Evolutionary conservation across 768 basidiomycete species (phyloP).

Genomic region (Pisolithus microcarpus): DNA sequence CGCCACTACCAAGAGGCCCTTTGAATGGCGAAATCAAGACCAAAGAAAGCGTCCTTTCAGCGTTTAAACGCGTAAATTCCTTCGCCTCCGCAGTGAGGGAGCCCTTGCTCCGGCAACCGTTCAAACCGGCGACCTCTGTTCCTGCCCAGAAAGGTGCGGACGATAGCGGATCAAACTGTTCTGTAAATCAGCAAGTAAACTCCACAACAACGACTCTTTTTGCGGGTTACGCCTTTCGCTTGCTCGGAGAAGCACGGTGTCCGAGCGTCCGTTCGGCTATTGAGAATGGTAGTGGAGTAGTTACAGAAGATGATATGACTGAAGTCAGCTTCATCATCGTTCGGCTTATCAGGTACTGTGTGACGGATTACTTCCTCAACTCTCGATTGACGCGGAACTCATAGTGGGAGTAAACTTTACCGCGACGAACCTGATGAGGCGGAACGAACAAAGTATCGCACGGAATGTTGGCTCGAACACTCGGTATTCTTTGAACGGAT

Average conservation of each 20-base stretch:
- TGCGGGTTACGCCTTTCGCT: constrained; percentile 46
- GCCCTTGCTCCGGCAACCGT: constrained; percentile 33
- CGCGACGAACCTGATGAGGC: constrained; percentile 44
- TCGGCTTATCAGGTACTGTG: constrained; percentile 61
- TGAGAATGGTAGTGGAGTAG: constrained; percentile 50
- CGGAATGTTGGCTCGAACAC: constrained; percentile 91
- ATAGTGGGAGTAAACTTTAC: constrained; percentile 66
- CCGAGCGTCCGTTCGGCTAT: constrained; percentile 52
- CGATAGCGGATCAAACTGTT: constrained; percentile 9
- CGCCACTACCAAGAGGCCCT: constrained; percentile 8
- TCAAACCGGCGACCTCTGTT: constrained; percentile 36
- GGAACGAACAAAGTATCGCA: constrained; percentile 56
- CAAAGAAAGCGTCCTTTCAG: constrained; percentile 41
- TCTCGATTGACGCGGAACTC: constrained; percentile 4
- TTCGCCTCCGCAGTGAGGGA: constrained; percentile 40
- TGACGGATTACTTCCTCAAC: background rate
- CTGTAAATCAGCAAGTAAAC: background rate
- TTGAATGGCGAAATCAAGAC: constrained; percentile 9
- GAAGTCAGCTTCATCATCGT: constrained; percentile 63
- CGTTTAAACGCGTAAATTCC: constrained; percentile 58
- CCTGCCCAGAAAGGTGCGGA: constrained; percentile 11
- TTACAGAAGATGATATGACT: constrained; percentile 36
- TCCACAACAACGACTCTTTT: constrained; percentile 34
- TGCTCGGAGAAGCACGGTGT: constrained; percentile 61
- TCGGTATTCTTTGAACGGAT: constrained; percentile 75